Evolutionary conservation across 306 rosid species (phyloP), one percentile per base, ranked within the genome.

Genomic region (Casuarina equisetifolia): DNA sequence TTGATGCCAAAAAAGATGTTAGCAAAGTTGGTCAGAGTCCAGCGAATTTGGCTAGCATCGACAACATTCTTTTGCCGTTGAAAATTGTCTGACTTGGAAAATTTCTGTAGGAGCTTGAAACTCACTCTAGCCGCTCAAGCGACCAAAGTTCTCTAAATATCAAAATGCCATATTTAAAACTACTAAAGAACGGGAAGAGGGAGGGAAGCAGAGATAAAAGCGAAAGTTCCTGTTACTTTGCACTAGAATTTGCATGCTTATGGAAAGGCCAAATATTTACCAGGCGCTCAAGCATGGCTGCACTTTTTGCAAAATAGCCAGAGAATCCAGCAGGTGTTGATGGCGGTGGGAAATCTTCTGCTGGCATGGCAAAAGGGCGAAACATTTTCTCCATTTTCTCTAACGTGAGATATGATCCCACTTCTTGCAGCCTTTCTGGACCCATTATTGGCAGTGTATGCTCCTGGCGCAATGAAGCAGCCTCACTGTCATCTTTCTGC

Each of bases 311-410:
- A 89, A 95, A 95, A 80, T 95, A 95, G 76, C 97, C 97, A 0
- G 98, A 88, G 89, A 95, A 95, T 51, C 95, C 96, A 1, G 84
- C 93, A 9, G 97, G 99, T 55, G 88, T 83, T 58, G 93, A 86
- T 10, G 97, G 90, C 3, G 99, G 94, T 76, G 97, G 98, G 77
- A 95, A 95, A 84, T 95, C 99, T 86, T 95, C 99, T 0, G 97
- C 97, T 25, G 99, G 99, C 99, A 95, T 95, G 11, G 99, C 99
- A 74, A 95, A 95, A n/a, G 97, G 92, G 36, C 86, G 99, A 80
- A 92, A 63, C 99, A 95, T 91, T 79, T 52, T 86, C 82, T 95
- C 99, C 97, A 92, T 87, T 76, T 87, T 91, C 70, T 92, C 99
- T 43, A 95, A 82, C 35, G 97, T 91, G 45, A 91, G 91, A 88